Evolutionary conservation across 208 protist genomes (phyloP).

Genomic region (Acanthamoeba royreba): DNA sequence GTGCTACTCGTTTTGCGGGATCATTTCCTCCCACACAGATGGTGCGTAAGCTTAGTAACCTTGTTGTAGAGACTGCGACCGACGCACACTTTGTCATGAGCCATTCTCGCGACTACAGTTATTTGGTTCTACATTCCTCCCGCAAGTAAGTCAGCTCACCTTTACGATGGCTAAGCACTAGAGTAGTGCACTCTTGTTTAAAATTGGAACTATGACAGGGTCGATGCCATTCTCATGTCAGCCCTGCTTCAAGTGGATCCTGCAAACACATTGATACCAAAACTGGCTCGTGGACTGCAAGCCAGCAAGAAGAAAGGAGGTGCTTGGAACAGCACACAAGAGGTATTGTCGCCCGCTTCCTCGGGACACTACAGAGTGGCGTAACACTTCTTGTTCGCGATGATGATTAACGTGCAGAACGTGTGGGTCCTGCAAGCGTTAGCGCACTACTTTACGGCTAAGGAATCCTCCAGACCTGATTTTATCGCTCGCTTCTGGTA

Average conservation of each 20-base stretch:
- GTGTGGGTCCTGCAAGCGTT: constrained; percentile 34
- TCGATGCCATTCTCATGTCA: background rate
- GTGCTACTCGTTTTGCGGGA: too few relatives aligned
- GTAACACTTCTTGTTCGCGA: background rate
- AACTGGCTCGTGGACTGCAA: background rate
- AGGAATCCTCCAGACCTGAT: background rate
- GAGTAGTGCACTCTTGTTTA: too few relatives aligned
- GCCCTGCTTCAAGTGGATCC: background rate
- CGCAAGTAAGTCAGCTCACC: background rate
- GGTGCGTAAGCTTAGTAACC: background rate
- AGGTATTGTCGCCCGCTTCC: background rate
- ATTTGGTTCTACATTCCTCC: background rate
- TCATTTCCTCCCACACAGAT: too few relatives aligned
- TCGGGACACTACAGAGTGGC: background rate
- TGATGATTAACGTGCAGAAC: background rate
- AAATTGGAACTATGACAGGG: background rate
- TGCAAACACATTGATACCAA: background rate
- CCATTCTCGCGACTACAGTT: background rate
- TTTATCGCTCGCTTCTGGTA: background rate
- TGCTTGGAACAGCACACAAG: constrained; percentile 1
- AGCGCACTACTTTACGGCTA: background rate
- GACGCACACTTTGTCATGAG: background rate
- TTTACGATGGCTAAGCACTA: background rate
- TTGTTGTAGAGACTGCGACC: background rate
- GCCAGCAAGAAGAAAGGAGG: background rate